phyloP scores from a whole-genome alignment of 2,329 filamentous ascomycete species.

The Colletotrichum phormii region DNA sequence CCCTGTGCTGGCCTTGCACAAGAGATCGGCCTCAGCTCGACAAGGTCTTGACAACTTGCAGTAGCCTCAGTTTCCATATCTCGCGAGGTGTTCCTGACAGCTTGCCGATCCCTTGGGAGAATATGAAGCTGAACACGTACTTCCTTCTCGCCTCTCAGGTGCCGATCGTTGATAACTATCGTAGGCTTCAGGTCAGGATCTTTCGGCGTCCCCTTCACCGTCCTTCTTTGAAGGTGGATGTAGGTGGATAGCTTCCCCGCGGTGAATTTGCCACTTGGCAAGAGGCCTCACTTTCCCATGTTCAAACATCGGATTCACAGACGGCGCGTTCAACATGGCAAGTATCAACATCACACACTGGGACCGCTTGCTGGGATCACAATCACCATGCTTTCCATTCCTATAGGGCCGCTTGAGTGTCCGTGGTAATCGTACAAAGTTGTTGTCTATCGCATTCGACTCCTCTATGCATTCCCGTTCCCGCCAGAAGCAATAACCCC shows the following conservation, averaged over 20 bases:
- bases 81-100: background rate
- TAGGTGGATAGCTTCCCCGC: background rate
- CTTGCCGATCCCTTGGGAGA: background rate
- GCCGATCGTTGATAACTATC: background rate
- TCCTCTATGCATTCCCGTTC: slow-evolving; percentile 36
- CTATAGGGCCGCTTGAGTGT: slow-evolving; percentile 33
- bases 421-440: slow-evolving; percentile 37
- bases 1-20: background rate
- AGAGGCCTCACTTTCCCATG: slow-evolving; percentile 20
- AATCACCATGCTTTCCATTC: slow-evolving; percentile 34
- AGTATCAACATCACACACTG: background rate
- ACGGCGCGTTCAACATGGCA: background rate
- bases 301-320: background rate
- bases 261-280: slow-evolving; percentile 24
- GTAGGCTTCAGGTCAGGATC: background rate
- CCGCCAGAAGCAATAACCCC: slow-evolving; percentile 32
- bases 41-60: slow-evolving; percentile 4
- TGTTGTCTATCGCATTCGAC: slow-evolving; percentile 36
- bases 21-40: slow-evolving; percentile 28
- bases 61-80: background rate
- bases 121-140: background rate
- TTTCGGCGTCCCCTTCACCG: background rate
- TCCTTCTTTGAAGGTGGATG: too few relatives aligned
- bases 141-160: background rate
- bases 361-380: background rate